These are phyloP conservation scores for Rosellinia necatrix DNA, from an alignment of 2,329 filamentous ascomycete species.

Conservation along the genomic window DNA sequence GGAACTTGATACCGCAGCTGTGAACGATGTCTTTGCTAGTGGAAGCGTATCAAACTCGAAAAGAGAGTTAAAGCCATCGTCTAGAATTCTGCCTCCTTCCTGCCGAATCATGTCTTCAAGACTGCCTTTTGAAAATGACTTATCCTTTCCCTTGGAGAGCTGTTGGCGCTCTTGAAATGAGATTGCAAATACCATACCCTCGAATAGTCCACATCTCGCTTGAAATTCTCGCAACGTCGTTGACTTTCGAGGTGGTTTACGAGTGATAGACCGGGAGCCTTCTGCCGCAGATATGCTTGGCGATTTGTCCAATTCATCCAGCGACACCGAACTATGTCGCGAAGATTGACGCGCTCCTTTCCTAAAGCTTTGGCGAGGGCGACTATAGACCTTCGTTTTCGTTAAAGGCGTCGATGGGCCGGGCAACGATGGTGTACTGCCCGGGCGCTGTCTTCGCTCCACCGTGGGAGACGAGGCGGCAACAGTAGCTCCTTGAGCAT, in stretches of 20 bases:
- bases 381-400: conserved; percentile 34
- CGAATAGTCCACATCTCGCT: conserved; percentile 58
- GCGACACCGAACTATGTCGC: conserved; percentile 48
- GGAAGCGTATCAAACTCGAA: conserved; percentile 59
- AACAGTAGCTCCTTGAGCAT: not conserved
- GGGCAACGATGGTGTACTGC: conserved; percentile 28
- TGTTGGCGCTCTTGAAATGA: conserved; percentile 64
- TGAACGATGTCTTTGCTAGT: conserved; percentile 34
- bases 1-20: conserved; percentile 29
- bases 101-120: conserved; percentile 67
- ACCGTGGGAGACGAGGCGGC: conserved; percentile 41
- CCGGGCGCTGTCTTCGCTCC: conserved; percentile 39
- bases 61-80: conserved; percentile 79
- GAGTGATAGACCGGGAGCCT: conserved; percentile 22
- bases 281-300: conserved; percentile 40
- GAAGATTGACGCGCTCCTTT: conserved; percentile 31
- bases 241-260: conserved; percentile 32
- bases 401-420: conserved; percentile 28
- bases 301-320: conserved; percentile 54
- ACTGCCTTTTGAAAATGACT: conserved; percentile 45
- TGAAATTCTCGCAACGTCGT: conserved; percentile 25
- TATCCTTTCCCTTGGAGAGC: conserved; percentile 58
- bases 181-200: conserved; percentile 85
- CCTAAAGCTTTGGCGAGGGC: conserved; percentile 34
- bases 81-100: conserved; percentile 74